Evolutionary conservation across 192 early-diverging fungal genomes (phyloP).

Genomic region (Neocallimastix lanati): DNA sequence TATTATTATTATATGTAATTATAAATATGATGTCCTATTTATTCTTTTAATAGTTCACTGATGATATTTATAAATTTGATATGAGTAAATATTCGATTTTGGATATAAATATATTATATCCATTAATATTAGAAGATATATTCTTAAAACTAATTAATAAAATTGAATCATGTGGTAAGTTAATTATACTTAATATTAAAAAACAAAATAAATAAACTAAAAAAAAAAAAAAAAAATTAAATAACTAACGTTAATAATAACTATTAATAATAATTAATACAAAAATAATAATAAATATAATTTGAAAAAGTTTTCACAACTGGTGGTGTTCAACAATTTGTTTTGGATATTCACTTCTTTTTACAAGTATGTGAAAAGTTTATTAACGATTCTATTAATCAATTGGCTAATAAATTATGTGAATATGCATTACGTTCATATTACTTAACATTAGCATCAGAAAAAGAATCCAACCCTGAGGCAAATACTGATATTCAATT

Average conservation of each 20-base stretch:
- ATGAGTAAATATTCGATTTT: neutral
- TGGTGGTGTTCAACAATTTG: conserved; percentile 24
- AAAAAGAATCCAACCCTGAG: neutral
- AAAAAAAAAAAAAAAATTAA: too few relatives aligned
- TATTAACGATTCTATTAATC: conserved; percentile 13
- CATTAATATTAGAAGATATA: neutral
- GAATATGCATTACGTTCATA: conserved; percentile 22
- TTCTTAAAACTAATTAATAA: neutral
- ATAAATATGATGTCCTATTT: too few relatives aligned
- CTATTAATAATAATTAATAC: too few relatives aligned
- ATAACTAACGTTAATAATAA: too few relatives aligned
- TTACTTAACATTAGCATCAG: neutral
- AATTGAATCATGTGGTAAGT: neutral
- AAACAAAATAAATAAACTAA: too few relatives aligned
- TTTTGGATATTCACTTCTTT: conserved; percentile 35
- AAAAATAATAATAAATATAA: too few relatives aligned
- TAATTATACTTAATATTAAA: too few relatives aligned
- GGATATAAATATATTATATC: neutral
- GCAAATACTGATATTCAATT: neutral
- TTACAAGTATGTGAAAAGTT: conserved; percentile 13
- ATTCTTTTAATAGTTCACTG: neutral
- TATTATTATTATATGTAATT: too few relatives aligned
- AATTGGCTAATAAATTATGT: conserved; percentile 23
- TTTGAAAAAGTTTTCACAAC: neutral
- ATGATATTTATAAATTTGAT: neutral